phyloP scores from a whole-genome alignment of 176 grass and related monocot genomes.

The Triticum turgidum region DNA sequence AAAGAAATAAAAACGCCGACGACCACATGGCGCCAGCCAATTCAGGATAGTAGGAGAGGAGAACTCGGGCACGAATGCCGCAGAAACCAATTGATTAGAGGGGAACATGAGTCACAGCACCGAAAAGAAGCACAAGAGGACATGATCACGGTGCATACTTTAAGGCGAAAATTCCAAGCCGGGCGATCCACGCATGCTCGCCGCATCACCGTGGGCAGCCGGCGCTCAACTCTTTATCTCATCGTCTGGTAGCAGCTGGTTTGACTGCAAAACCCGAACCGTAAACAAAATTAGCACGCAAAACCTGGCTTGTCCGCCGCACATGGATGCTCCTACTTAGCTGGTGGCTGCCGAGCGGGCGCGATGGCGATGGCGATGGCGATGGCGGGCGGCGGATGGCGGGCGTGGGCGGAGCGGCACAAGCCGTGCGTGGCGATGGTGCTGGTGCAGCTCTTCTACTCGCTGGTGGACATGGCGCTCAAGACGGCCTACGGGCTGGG shows the following conservation, averaged over 20 bases:
- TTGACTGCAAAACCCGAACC: background rate
- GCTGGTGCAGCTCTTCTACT: conserved; percentile 55
- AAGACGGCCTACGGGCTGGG: conserved; percentile 46
- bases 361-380: background rate
- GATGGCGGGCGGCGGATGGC: conserved; percentile 17
- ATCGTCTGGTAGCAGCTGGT: background rate
- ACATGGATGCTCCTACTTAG: conserved; percentile 31
- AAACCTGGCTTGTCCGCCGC: background rate
- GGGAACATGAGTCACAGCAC: background rate
- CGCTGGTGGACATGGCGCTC: conserved; percentile 53
- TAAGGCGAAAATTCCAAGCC: background rate
- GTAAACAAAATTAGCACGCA: background rate
- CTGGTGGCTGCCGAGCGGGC: background rate
- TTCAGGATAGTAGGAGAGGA: background rate
- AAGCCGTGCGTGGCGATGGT: conserved; percentile 48
- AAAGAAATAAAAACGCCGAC: too few species aligned
- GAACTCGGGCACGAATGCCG: conserved; percentile 8
- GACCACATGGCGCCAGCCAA: too few species aligned
- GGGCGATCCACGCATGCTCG: background rate
- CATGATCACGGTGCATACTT: background rate
- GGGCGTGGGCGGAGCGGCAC: background rate
- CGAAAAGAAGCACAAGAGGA: background rate
- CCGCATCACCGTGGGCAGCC: background rate
- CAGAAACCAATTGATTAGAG: background rate
- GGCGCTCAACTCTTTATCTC: background rate